Conservation (phyloP, 768 basidiomycete genomes). For the Suillus paluster region DNA sequence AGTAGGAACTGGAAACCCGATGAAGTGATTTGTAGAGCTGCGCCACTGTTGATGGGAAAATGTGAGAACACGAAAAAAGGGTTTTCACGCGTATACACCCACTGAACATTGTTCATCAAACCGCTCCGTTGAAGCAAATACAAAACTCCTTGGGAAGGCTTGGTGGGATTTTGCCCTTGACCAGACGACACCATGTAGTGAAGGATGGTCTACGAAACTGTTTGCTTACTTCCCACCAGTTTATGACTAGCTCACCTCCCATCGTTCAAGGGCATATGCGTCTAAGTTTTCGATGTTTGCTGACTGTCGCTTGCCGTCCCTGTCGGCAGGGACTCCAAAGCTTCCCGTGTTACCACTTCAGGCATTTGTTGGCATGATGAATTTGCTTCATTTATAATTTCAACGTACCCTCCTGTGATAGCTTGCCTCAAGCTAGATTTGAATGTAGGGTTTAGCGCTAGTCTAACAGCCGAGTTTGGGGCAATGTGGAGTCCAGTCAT, state of each 20-base stretch:
- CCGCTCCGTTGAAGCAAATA: constrained; percentile 83
- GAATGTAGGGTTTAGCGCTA: constrained; percentile 75
- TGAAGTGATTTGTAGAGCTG: constrained; percentile 82
- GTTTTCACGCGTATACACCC: constrained; percentile 26
- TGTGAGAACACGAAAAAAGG: neutral
- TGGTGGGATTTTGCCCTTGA: constrained; percentile 71
- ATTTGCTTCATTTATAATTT: constrained; percentile 6
- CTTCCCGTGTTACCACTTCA: constrained; percentile 74
- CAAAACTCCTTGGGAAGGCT: constrained; percentile 83
- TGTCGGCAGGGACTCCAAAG: constrained; percentile 79
- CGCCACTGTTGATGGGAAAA: constrained; percentile 44
- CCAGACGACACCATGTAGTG: constrained; percentile 98
- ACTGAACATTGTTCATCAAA: constrained; percentile 81
- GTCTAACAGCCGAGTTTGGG: constrained; percentile 59
- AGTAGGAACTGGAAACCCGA: constrained; percentile 96
- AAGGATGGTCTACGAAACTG: constrained; percentile 74
- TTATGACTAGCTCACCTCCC: constrained; percentile 67
- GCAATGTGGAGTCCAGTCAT: constrained; percentile 74
- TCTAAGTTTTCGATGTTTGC: constrained; percentile 68
- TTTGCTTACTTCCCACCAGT: neutral
- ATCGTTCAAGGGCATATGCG: constrained; percentile 81
- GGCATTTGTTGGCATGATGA: constrained; percentile 11
- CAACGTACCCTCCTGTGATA: constrained; percentile 81
- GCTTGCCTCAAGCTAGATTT: constrained; percentile 82
- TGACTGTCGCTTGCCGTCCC: constrained; percentile 61